Conservation (phyloP, 768 basidiomycete species). For the Kwoniella newhampshirensis region DNA sequence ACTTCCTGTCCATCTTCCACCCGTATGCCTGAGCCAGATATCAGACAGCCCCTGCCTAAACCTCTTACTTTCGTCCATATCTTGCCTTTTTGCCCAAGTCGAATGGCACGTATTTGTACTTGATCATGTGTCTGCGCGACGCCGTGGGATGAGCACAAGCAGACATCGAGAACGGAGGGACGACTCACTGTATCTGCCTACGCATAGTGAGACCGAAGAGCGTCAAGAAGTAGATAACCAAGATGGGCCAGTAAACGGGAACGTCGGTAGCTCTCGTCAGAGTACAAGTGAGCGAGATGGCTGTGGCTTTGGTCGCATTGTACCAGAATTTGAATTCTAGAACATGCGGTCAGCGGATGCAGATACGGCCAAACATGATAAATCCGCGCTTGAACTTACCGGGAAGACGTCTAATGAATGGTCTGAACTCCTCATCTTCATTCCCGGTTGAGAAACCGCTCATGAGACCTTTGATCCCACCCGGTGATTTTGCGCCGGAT, state of each 20-base stretch:
- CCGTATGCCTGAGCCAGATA: too few species aligned
- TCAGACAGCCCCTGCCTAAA: too few species aligned
- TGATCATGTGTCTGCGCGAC: slow-evolving; percentile 85
- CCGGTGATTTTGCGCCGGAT: slow-evolving; percentile 19
- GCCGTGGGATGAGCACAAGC: slow-evolving; percentile 7
- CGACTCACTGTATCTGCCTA: slow-evolving; percentile 84
- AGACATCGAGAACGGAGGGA: background rate
- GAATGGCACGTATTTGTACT: slow-evolving; percentile 95
- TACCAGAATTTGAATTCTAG: slow-evolving; percentile 64
- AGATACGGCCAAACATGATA: too few species aligned
- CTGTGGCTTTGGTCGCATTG: slow-evolving; percentile 82
- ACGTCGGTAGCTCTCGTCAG: slow-evolving; percentile 85
- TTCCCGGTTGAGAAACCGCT: slow-evolving; percentile 50
- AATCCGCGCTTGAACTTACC: slow-evolving; percentile 38
- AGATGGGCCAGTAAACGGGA: slow-evolving; percentile 98
- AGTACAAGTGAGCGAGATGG: slow-evolving; percentile 76
- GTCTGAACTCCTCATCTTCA: slow-evolving; percentile 92
- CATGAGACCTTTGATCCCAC: slow-evolving; percentile 47
- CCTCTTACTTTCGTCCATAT: slow-evolving; percentile 61
- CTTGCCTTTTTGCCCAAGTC: slow-evolving; percentile 91
- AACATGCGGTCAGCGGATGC: background rate
- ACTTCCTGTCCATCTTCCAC: too few species aligned
- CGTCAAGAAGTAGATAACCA: slow-evolving; percentile 94
- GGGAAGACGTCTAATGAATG: slow-evolving; percentile 90
- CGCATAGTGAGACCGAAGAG: slow-evolving; percentile 94